Conservation (phyloP, 495 filamentous ascomycete genomes). For the Lineolata rhizophorae region DNA sequence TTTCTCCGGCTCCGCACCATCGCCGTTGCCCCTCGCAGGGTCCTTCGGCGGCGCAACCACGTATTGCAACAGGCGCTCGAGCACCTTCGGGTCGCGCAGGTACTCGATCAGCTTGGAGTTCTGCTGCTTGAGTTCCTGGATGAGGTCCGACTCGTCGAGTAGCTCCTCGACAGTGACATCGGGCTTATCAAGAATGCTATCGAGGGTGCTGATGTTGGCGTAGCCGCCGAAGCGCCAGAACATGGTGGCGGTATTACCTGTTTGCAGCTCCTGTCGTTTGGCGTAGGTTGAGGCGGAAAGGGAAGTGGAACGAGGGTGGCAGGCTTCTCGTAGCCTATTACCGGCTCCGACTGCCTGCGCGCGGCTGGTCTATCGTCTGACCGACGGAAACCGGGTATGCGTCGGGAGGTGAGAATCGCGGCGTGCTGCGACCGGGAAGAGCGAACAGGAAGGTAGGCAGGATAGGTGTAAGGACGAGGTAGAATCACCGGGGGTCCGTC, state of each 20-base stretch:
- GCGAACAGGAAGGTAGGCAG: too few species aligned
- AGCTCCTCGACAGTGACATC: conserved; percentile 90
- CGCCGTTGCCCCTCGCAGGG: too few species aligned
- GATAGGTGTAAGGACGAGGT: too few species aligned
- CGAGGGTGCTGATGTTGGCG: conserved; percentile 87
- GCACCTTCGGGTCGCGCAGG: conserved; percentile 65
- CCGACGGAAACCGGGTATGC: too few species aligned
- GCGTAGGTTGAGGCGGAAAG: conserved; percentile 2
- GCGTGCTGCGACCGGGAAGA: too few species aligned
- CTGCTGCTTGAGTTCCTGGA: conserved; percentile 94
- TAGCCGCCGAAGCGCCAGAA: conserved; percentile 98
- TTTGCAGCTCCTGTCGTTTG: too few species aligned
- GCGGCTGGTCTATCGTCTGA: too few species aligned
- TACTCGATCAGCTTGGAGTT: conserved; percentile 97
- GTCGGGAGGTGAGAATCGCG: too few species aligned
- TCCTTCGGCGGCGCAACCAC: conserved; percentile 54
- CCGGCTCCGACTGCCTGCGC: background rate
- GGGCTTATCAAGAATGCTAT: conserved; percentile 85
- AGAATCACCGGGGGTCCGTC: too few species aligned
- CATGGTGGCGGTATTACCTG: conserved; percentile 36
- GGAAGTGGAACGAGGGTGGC: conserved; percentile 1
- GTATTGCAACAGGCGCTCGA: conserved; percentile 76
- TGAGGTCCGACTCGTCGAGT: conserved; percentile 83
- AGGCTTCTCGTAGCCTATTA: background rate
- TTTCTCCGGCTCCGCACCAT: conserved; percentile 15